Evolutionary conservation across 2,329 filamentous ascomycete species (phyloP).

Genomic region (Monilinia polystroma): DNA sequence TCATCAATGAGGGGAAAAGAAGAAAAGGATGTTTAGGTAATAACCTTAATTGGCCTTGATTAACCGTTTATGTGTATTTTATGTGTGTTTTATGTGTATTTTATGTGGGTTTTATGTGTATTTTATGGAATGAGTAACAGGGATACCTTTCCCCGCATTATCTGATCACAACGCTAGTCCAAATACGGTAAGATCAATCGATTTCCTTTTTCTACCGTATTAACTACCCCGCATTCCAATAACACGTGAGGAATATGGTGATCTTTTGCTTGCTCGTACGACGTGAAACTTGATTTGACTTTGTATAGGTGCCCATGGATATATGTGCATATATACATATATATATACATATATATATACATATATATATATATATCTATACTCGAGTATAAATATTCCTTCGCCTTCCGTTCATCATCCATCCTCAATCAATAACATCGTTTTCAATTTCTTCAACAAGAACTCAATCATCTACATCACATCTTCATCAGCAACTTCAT

Average conservation of each 20-base stretch:
- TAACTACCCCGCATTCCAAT: slow-evolving; percentile 24
- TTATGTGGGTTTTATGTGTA: too few relatives aligned
- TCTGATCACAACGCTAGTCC: neutral
- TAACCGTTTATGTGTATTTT: too few relatives aligned
- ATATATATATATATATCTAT: too few relatives aligned
- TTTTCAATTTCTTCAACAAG: neutral
- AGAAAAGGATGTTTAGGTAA: too few relatives aligned
- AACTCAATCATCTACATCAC: neutral
- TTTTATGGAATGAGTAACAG: neutral
- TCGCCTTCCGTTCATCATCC: neutral
- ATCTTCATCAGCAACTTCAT: slow-evolving; percentile 2
- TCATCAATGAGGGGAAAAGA: neutral
- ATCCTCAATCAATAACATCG: neutral
- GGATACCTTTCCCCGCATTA: slow-evolving; percentile 13
- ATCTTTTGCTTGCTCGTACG: slow-evolving; percentile 17
- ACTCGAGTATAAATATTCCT: neutral
- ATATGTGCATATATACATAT: too few relatives aligned
- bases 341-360: too few relatives aligned
- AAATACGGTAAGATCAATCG: neutral
- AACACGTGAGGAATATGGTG: slow-evolving; percentile 22
- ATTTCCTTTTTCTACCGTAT: neutral
- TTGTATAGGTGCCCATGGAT: too few relatives aligned
- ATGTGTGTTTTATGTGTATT: too few relatives aligned
- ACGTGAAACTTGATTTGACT: neutral
- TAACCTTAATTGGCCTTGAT: too few relatives aligned